Evolutionary conservation across 768 basidiomycete genomes (phyloP).

Genomic region (Naganishia randhawae): DNA sequence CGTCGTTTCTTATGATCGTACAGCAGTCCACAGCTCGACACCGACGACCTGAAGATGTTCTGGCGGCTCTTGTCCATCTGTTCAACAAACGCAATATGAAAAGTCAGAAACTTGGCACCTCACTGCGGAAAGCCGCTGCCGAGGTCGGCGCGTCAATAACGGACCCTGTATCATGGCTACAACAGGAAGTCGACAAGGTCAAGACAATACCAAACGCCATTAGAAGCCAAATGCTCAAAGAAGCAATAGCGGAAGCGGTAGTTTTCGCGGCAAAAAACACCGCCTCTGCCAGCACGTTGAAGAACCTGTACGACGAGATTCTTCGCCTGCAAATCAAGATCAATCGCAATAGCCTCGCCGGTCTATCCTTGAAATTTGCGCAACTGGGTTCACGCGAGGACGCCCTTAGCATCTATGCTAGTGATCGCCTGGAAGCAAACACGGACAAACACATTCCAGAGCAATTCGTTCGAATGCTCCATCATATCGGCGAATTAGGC

Average conservation of each 20-base stretch:
- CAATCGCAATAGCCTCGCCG: background rate
- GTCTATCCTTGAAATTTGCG: background rate
- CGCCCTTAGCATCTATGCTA: background rate
- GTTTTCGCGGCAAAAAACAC: background rate
- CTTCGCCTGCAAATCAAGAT: background rate
- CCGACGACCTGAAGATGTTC: background rate
- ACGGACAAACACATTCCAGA: background rate
- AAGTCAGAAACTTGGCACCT: background rate
- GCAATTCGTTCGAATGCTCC: background rate
- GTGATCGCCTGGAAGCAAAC: background rate
- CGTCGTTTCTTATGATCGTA: background rate
- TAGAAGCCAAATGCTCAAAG: background rate
- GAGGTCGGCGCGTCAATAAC: background rate
- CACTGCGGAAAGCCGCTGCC: background rate
- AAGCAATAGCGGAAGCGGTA: background rate
- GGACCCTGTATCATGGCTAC: constrained; percentile 4
- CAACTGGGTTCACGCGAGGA: background rate
- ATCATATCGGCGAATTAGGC: background rate
- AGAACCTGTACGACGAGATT: background rate
- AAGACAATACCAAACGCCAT: background rate
- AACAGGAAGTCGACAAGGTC: background rate
- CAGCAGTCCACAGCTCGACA: background rate
- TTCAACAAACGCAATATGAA: background rate
- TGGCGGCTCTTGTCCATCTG: background rate
- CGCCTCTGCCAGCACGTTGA: background rate